Evolutionary conservation across 345 rosid genomes (phyloP).

Genomic region (Aquilaria malaccensis): DNA sequence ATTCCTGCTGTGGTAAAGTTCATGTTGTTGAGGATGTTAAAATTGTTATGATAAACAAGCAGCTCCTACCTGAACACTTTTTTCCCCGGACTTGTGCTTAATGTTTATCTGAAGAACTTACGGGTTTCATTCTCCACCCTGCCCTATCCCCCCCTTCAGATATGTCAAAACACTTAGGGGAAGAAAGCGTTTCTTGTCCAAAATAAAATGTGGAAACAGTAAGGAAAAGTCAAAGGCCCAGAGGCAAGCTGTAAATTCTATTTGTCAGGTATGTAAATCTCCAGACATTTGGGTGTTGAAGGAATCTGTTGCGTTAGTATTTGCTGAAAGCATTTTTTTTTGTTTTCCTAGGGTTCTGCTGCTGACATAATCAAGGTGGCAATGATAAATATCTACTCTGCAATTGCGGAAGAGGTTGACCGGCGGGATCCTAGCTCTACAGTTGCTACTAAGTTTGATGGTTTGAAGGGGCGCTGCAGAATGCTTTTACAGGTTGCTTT

Average conservation of each 20-base stretch:
- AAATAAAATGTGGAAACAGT: constrained; percentile 75
- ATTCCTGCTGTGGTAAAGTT: too few species aligned
- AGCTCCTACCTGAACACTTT: too few species aligned
- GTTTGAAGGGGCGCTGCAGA: constrained; percentile 70
- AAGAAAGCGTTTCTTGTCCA: constrained; percentile 91
- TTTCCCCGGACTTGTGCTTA: too few species aligned
- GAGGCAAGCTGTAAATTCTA: constrained; percentile 96
- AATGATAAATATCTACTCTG: constrained; percentile 66
- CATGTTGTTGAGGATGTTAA: too few species aligned
- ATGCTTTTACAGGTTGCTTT: constrained; percentile 75
- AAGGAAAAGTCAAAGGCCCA: constrained; percentile 88
- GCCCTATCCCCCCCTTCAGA: constrained; percentile 25
- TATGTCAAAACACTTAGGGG: constrained; percentile 86
- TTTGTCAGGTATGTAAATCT: constrained; percentile 69
- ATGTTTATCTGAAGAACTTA: too few species aligned
- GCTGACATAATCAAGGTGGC: constrained; percentile 97
- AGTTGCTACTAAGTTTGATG: constrained; percentile 38
- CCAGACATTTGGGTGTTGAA: background rate
- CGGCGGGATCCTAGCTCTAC: constrained; percentile 31
- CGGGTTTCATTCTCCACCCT: too few species aligned
- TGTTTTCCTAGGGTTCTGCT: constrained; percentile 73
- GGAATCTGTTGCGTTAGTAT: background rate
- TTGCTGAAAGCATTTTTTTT: constrained; percentile 11
- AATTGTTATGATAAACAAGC: too few species aligned
- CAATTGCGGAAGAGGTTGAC: constrained; percentile 43